These are phyloP conservation scores for Mycena maculata DNA, from an alignment of 768 basidiomycete species.

Conservation along the genomic window DNA sequence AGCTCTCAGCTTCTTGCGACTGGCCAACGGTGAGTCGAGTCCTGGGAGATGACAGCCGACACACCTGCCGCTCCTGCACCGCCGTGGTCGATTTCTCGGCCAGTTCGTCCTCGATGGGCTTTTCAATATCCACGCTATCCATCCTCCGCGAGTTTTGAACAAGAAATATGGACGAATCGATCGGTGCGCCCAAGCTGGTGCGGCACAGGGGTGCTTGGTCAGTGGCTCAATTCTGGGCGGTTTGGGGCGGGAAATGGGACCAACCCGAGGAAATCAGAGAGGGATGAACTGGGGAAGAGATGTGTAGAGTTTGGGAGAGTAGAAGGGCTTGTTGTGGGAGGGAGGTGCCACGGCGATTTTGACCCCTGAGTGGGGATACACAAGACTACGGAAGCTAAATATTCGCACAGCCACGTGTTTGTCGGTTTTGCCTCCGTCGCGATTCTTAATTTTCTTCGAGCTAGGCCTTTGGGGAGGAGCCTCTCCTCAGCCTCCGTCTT, in stretches of 20 bases:
- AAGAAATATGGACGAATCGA: neutral
- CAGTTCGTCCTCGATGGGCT: constrained; percentile 6
- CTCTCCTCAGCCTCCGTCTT: too few species aligned
- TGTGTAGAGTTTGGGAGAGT: neutral
- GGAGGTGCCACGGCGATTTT: constrained; percentile 11
- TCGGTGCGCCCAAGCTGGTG: neutral
- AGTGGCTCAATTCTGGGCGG: neutral
- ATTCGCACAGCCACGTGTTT: constrained; percentile 7
- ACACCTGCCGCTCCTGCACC: constrained; percentile 13
- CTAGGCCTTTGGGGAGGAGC: too few species aligned
- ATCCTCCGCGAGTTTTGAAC: constrained; percentile 4
- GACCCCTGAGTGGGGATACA: constrained; percentile 24
- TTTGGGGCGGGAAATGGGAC: neutral
- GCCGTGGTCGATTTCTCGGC: neutral
- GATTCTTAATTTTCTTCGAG: neutral
- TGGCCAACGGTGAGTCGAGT: neutral
- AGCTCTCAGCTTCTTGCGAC: constrained; percentile 9
- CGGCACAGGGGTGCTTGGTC: constrained; percentile 28
- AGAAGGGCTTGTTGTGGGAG: neutral
- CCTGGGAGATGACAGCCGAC: neutral
- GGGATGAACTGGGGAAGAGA: neutral
- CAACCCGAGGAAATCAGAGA: neutral
- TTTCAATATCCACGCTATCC: constrained; percentile 1
- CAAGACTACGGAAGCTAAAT: constrained; percentile 19
- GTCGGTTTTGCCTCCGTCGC: constrained; percentile 10